These are phyloP conservation scores for Pseudogymnoascus sp. DNA, from an alignment of 2,329 filamentous ascomycete genomes.

Conservation along the genomic window DNA sequence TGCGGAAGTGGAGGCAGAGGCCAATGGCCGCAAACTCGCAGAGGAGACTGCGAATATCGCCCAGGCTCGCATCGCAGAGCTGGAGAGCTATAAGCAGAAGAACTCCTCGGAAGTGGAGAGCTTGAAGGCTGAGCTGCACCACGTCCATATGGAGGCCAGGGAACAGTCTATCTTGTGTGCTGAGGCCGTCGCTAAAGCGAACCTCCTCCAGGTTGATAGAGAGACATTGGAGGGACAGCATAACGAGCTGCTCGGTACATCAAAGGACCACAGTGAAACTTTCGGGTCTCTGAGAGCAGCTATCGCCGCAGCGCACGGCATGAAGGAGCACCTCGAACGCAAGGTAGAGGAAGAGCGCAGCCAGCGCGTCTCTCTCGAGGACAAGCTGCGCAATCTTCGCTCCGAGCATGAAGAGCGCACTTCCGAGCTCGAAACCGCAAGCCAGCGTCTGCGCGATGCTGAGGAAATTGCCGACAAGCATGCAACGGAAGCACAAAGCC, in stretches of 20 bases:
- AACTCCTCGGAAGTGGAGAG: conserved; percentile 79
- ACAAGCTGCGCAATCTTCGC: conserved; percentile 67
- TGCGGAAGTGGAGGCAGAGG: conserved; percentile 72
- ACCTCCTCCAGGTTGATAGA: conserved; percentile 79
- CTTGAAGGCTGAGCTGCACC: conserved; percentile 76
- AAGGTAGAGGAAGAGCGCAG: conserved; percentile 76
- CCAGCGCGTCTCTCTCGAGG: conserved; percentile 67
- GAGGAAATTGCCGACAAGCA: conserved; percentile 85
- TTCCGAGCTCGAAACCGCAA: conserved; percentile 66
- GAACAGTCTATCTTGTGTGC: conserved; percentile 72
- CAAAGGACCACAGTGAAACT: conserved; percentile 61
- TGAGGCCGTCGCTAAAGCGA: conserved; percentile 66
- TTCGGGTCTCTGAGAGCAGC: conserved; percentile 71
- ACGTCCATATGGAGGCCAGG: conserved; percentile 66
- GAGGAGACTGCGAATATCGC: conserved; percentile 81
- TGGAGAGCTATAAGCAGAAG: conserved; percentile 77
- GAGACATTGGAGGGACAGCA: conserved; percentile 64
- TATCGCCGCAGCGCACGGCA: conserved; percentile 69
- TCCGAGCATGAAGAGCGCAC: conserved; percentile 75
- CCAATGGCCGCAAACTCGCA: conserved; percentile 69
- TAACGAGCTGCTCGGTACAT: conserved; percentile 56
- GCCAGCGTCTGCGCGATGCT: conserved; percentile 69
- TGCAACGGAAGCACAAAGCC: conserved; percentile 76
- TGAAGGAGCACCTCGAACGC: conserved; percentile 66
- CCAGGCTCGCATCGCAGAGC: conserved; percentile 71